Evolutionary conservation across 2,329 filamentous ascomycete species (phyloP).

Genomic region (Cladophialophora immunda): DNA sequence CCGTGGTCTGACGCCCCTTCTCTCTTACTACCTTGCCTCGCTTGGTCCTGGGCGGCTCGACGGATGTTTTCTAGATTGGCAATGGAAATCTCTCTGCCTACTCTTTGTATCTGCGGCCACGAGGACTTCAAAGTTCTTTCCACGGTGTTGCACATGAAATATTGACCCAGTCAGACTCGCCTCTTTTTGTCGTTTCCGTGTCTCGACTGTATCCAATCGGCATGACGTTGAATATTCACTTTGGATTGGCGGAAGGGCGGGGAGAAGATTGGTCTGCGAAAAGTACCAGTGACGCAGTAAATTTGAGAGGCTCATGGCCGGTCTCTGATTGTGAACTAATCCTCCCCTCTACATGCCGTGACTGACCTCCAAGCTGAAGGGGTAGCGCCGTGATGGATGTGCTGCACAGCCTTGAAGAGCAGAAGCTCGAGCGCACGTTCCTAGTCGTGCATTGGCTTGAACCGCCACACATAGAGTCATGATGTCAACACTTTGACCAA

Average conservation of each 20-base stretch:
- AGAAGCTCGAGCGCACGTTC: neutral
- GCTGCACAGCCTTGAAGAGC: neutral
- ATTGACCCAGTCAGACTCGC: neutral
- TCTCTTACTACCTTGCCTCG: too few relatives aligned
- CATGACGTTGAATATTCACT: neutral
- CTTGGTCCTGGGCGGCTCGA: too few relatives aligned
- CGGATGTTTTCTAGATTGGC: neutral
- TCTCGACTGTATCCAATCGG: neutral
- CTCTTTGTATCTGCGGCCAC: neutral
- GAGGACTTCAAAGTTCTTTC: too few relatives aligned
- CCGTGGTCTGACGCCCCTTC: neutral
- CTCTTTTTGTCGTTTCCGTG: neutral
- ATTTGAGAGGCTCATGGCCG: neutral
- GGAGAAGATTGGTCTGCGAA: neutral
- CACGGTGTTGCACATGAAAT: neutral
- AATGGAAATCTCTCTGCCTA: neutral
- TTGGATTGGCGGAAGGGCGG: neutral
- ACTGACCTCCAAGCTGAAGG: neutral
- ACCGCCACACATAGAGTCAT: slow-evolving; percentile 8
- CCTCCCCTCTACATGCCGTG: neutral
- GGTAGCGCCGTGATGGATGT: neutral
- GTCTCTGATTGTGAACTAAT: neutral
- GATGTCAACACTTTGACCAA: slow-evolving; percentile 17
- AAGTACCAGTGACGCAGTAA: neutral
- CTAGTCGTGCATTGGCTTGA: neutral